Conservation (phyloP, 2,329 filamentous ascomycete species). For the Sporothrix curviconia region DNA sequence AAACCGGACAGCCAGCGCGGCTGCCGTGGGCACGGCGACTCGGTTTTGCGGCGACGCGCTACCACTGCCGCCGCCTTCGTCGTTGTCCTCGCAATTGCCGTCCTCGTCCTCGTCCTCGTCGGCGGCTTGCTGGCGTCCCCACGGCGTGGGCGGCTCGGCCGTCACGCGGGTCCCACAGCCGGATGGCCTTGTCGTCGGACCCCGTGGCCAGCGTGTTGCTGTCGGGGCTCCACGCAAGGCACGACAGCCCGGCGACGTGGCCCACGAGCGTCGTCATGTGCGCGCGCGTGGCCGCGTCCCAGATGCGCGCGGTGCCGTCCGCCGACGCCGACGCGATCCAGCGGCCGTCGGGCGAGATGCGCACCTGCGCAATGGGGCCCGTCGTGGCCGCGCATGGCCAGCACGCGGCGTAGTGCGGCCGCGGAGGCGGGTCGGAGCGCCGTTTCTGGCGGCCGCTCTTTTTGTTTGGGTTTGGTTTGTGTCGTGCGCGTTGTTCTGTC, state of each 20-base stretch:
- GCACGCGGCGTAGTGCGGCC: constrained; percentile 61
- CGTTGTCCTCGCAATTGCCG: background rate
- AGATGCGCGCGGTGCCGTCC: constrained; percentile 86
- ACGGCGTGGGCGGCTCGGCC: constrained; percentile 32
- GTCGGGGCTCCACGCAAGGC: constrained; percentile 90
- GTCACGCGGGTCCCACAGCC: constrained; percentile 78
- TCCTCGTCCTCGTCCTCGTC: background rate
- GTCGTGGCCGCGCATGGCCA: constrained; percentile 72
- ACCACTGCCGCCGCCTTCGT: background rate
- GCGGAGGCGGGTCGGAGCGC: constrained; percentile 39
- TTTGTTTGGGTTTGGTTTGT: constrained; percentile 25
- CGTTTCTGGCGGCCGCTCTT: constrained; percentile 11
- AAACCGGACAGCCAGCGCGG: constrained; percentile 4
- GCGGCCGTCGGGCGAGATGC: constrained; percentile 82
- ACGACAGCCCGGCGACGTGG: constrained; percentile 86
- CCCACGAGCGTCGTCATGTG: constrained; percentile 86
- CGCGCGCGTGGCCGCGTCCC: constrained; percentile 70
- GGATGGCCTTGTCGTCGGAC: constrained; percentile 92
- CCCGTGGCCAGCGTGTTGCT: constrained; percentile 81
- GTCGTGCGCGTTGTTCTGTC: constrained; percentile 27
- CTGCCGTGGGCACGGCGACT: background rate
- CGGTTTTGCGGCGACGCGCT: too few species aligned
- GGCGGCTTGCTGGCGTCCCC: too few species aligned
- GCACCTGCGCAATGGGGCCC: constrained; percentile 73
- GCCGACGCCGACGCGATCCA: constrained; percentile 89